Conservation (phyloP, 306 rosid species). For the Cucurbita moschata region DNA sequence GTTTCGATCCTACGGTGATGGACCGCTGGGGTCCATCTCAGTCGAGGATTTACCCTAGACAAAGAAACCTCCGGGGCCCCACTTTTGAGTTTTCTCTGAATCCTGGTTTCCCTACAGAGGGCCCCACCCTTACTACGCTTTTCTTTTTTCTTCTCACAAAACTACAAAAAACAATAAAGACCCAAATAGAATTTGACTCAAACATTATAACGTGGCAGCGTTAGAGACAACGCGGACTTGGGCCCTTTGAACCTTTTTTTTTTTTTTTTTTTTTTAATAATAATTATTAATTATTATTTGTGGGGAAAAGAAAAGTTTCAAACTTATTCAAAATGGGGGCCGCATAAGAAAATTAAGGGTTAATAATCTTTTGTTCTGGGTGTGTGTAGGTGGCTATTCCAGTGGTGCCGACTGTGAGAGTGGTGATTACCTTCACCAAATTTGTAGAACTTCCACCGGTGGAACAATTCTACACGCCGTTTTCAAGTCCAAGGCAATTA, state of each 20-base stretch:
- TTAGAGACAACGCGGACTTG: background rate
- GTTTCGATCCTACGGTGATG: conserved; percentile 1
- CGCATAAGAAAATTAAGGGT: background rate
- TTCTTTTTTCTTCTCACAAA: background rate
- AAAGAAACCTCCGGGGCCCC: conserved; percentile 2
- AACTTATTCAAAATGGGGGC: background rate
- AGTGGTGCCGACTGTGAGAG: conserved; percentile 92
- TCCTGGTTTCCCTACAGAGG: background rate
- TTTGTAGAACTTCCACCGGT: conserved; percentile 64
- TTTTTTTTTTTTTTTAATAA: no score
- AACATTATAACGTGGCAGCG: background rate
- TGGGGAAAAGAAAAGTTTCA: background rate
- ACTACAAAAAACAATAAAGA: background rate
- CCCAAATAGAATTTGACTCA: background rate
- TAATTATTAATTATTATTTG: background rate
- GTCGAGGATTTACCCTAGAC: conserved; percentile 3
- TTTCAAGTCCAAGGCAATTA: conserved; percentile 66
- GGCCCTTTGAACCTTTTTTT: background rate
- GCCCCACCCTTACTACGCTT: background rate
- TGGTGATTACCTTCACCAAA: conserved; percentile 89
- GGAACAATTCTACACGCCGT: conserved; percentile 75
- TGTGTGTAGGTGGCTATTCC: conserved; percentile 78
- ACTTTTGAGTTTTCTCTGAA: background rate
- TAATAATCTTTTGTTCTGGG: background rate
- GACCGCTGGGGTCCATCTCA: background rate